Evolutionary conservation across 2,329 filamentous ascomycete genomes (phyloP).

Genomic region (Diaporthe caulivora): DNA sequence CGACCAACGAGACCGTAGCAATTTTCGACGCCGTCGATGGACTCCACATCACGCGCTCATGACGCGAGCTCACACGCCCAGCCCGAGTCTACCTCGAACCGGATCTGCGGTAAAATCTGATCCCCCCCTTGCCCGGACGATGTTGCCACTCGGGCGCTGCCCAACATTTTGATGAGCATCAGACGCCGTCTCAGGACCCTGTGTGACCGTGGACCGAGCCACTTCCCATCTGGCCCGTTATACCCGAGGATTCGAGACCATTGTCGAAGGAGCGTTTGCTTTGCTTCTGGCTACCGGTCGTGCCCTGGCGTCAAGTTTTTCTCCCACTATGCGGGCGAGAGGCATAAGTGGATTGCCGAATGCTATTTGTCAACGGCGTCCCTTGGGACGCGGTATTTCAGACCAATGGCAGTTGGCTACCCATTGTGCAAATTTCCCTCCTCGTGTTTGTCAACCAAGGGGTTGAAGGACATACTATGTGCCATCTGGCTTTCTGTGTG

Average conservation of each 20-base stretch:
- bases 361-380: slow-evolving; percentile 18
- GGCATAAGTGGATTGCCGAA: neutral
- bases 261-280: slow-evolving; percentile 22
- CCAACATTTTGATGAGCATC: slow-evolving; percentile 27
- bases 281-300: slow-evolving; percentile 14
- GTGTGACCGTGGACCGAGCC: slow-evolving; percentile 21
- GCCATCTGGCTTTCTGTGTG: neutral
- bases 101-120: slow-evolving; percentile 6
- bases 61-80: slow-evolving; percentile 33
- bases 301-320: slow-evolving; percentile 19
- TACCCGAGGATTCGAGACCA: slow-evolving; percentile 14
- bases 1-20: slow-evolving; percentile 2
- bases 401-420: neutral
- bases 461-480: neutral
- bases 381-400: neutral
- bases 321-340: neutral
- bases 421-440: neutral
- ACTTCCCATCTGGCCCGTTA: slow-evolving; percentile 10
- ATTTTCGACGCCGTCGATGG: slow-evolving; percentile 9
- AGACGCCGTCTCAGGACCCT: slow-evolving; percentile 29
- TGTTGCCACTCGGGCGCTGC: slow-evolving; percentile 3
- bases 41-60: slow-evolving; percentile 1
- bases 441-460: neutral
- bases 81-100: slow-evolving; percentile 11
- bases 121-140: neutral